A percentile compares a stretch with the other conserved stretches of the same genome.
These are phyloP conservation scores for Dalechampia spathulata DNA, from an alignment of 441 rosid genomes.

Conservation along the genomic window DNA sequence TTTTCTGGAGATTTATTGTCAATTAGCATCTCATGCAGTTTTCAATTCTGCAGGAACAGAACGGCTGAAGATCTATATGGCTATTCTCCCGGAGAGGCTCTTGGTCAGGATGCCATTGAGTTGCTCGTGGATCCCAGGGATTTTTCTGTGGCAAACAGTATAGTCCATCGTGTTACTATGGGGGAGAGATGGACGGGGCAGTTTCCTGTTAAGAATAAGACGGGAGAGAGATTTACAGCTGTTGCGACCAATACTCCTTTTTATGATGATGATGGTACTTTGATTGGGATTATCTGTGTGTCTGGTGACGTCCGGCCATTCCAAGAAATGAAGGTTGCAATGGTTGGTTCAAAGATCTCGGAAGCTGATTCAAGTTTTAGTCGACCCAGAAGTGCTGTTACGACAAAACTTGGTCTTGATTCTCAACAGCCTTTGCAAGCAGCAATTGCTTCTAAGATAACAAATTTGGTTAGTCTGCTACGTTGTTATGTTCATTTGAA, in stretches of 20 bases:
- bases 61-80: constrained; percentile 83
- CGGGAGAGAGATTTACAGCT: constrained; percentile 50
- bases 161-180: constrained; percentile 37
- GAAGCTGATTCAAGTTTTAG: constrained; percentile 47
- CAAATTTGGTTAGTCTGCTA: constrained; percentile 67
- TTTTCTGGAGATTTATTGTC: no score
- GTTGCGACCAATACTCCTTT: constrained; percentile 71
- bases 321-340: constrained; percentile 29
- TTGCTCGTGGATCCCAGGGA: constrained; percentile 57
- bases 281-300: constrained; percentile 72
- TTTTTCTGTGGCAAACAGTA: constrained; percentile 33
- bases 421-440: constrained; percentile 85
- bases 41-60: constrained; percentile 70
- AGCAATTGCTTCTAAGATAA: constrained; percentile 74
- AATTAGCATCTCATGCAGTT: no score
- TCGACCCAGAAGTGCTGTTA: constrained; percentile 33
- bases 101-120: constrained; percentile 60
- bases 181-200: constrained; percentile 91
- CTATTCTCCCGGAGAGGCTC: constrained; percentile 61
- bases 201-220: constrained; percentile 71
- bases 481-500: constrained; percentile 13
- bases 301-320: constrained; percentile 48
- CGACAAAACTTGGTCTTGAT: constrained; percentile 81
- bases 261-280: constrained; percentile 62
- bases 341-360: constrained; percentile 22